Conservation (phyloP, 768 basidiomycete genomes). For the Pleurotus giganteus region DNA sequence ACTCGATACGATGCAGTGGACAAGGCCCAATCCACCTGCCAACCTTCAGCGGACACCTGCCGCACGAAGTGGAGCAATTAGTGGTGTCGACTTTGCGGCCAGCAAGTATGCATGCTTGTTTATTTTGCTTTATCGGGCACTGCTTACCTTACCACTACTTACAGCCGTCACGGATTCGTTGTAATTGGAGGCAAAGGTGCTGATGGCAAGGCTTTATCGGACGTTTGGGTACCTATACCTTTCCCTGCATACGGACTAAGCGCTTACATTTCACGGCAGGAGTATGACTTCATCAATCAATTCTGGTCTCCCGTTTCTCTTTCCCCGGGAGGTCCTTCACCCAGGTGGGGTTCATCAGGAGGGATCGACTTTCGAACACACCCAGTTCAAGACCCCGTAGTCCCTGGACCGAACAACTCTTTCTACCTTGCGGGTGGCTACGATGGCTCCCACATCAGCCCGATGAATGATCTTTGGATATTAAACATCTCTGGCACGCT, state of each 20-base stretch:
- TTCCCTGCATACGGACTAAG: slow-evolving; percentile 6
- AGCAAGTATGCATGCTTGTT: slow-evolving; percentile 66
- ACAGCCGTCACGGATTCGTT: slow-evolving; percentile 71
- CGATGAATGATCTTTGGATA: slow-evolving; percentile 70
- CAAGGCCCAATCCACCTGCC: slow-evolving; percentile 47
- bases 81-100: slow-evolving; percentile 71
- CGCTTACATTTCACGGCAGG: slow-evolving; percentile 38
- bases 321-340: slow-evolving; percentile 50
- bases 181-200: slow-evolving; percentile 67
- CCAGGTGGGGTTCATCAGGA: slow-evolving; percentile 72
- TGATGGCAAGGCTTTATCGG: slow-evolving; percentile 53
- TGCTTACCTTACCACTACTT: slow-evolving; percentile 15
- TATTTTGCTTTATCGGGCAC: slow-evolving; percentile 4
- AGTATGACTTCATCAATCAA: slow-evolving; percentile 71
- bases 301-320: slow-evolving; percentile 70
- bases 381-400: slow-evolving; percentile 38
- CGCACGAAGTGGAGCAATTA: slow-evolving; percentile 60
- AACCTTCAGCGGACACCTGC: slow-evolving; percentile 50
- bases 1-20: slow-evolving; percentile 61
- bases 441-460: slow-evolving; percentile 39
- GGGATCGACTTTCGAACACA: slow-evolving; percentile 63
- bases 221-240: slow-evolving; percentile 64
- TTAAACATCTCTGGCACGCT: slow-evolving; percentile 68
- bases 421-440: slow-evolving; percentile 76
- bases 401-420: slow-evolving; percentile 63